Evolutionary conservation across 208 protist genomes (phyloP), one percentile per base, ranked within the genome.

Genomic region (Acanthamoeba sp.): DNA sequence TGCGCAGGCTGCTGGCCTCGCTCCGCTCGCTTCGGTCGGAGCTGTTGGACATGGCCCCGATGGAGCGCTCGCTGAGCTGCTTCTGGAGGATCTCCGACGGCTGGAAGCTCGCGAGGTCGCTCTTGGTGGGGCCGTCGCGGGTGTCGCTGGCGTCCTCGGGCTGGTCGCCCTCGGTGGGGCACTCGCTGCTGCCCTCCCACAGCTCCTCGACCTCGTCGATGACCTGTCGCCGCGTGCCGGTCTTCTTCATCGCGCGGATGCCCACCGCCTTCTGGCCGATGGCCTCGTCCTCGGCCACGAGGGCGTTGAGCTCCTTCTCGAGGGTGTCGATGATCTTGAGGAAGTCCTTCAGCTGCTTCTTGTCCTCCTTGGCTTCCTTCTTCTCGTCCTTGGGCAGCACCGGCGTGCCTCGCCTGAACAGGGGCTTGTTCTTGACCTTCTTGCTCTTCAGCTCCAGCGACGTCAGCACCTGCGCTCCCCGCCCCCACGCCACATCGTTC

Each of bases 351-450:
- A 84, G 34, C 40, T 24, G 27, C 29, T 84, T 84, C 38, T 52
- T 45, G 29, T 84, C 73, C 42, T 84, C 73, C 73, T 84, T 84
- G 73, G 27, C 16, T 22, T 84, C 73, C 73, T 84, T 84, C 73
- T 84, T 84, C 73, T 84, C 73, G 42, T 84, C 73, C 42, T 84
- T 84, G 73, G 57, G 57, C 57, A 64, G 27, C 24, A 64, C 73
- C 14, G 73, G 27, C 24, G 20, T 84, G 73, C 10, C 20, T 9
- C 73, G 73, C 22, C 42, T 18, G 42, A 84, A 52, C 40, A 84
- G 40, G 24, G 73, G 73, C 40, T 90, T 90, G 52, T 90, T 90
- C 82, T 90, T 90, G 50, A 14, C 32, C 82, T 90, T 90, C 52
- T 90, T 90, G 16, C 18, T 27, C 82, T 90, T 59, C 29, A 84